A percentile compares a stretch with the other conserved stretches of the same genome.
phyloP scores from a whole-genome alignment of 768 basidiomycete species.

The Phallus indusiatus region DNA sequence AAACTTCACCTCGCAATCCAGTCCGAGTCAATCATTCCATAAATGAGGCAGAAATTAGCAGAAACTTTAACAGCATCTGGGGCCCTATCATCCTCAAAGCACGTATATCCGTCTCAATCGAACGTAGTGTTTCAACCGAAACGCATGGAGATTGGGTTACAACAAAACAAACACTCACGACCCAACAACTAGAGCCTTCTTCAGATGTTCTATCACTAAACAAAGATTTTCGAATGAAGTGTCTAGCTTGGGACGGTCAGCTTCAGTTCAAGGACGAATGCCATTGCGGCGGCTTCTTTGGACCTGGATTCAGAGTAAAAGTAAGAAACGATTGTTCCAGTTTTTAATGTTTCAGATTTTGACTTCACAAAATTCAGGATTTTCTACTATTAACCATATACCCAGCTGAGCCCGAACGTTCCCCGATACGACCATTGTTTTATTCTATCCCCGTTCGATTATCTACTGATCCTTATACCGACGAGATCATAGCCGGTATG shows the following conservation, averaged over 20 bases:
- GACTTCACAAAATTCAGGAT: conserved; percentile 33
- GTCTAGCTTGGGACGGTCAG: conserved; percentile 47
- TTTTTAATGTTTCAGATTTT: background rate
- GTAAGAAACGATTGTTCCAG: conserved; percentile 25
- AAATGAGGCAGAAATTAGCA: background rate
- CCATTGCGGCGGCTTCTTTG: conserved; percentile 50
- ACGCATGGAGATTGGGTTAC: conserved; percentile 1
- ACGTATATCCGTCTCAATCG: conserved; percentile 19
- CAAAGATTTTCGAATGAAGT: background rate
- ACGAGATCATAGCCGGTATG: conserved; percentile 1
- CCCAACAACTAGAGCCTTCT: background rate
- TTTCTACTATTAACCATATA: conserved; percentile 51
- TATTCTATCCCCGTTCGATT: conserved; percentile 52
- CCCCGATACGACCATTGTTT: conserved; percentile 50
- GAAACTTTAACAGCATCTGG: background rate
- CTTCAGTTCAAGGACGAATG: conserved; percentile 34
- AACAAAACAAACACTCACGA: background rate
- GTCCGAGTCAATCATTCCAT: background rate
- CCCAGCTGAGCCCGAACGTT: conserved; percentile 45
- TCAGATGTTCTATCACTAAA: background rate
- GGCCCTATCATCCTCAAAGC: conserved; percentile 36
- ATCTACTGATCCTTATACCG: conserved; percentile 50
- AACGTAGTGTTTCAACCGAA: background rate
- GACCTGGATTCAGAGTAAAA: conserved; percentile 55
- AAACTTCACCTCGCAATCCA: background rate